Conservation (phyloP, 768 basidiomycete genomes). For the Calocybe indica region DNA sequence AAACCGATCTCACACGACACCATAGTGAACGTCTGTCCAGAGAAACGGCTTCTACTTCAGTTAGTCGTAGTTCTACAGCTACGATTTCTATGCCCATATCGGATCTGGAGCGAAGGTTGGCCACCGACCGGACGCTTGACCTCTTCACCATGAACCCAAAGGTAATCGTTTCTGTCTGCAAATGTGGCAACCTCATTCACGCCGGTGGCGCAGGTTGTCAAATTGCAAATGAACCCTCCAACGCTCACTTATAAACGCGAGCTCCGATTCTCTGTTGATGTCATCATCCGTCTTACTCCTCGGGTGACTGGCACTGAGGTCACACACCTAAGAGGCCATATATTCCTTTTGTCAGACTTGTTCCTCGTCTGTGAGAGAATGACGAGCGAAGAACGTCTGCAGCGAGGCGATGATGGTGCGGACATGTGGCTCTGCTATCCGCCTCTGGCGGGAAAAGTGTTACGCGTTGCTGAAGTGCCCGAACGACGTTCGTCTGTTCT, state of each 20-base stretch:
- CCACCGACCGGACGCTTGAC: slow-evolving; percentile 77
- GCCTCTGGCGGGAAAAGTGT: slow-evolving; percentile 90
- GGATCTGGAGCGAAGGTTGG: slow-evolving; percentile 77
- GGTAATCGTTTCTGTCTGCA: slow-evolving; percentile 33
- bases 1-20: slow-evolving; percentile 3
- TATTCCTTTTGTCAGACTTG: slow-evolving; percentile 89
- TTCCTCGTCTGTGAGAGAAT: slow-evolving; percentile 89
- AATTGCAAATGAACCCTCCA: slow-evolving; percentile 85
- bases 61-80: slow-evolving; percentile 45
- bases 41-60: slow-evolving; percentile 51
- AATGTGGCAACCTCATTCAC: slow-evolving; percentile 1
- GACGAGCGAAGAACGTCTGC: slow-evolving; percentile 53
- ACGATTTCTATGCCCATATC: slow-evolving; percentile 53
- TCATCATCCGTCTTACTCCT: slow-evolving; percentile 72
- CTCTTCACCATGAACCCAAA: slow-evolving; percentile 95
- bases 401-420: slow-evolving; percentile 46
- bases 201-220: slow-evolving; percentile 58
- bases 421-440: slow-evolving; percentile 96
- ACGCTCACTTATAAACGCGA: slow-evolving; percentile 72
- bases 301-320: slow-evolving; percentile 69
- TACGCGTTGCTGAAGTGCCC: slow-evolving; percentile 59
- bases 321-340: slow-evolving; percentile 68
- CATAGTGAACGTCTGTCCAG: slow-evolving; percentile 54
- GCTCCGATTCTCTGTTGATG: slow-evolving; percentile 67
- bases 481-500: slow-evolving; percentile 47